phyloP scores from a whole-genome alignment of 1,284 basidiomycete genomes.

The Puccinia polysora region DNA sequence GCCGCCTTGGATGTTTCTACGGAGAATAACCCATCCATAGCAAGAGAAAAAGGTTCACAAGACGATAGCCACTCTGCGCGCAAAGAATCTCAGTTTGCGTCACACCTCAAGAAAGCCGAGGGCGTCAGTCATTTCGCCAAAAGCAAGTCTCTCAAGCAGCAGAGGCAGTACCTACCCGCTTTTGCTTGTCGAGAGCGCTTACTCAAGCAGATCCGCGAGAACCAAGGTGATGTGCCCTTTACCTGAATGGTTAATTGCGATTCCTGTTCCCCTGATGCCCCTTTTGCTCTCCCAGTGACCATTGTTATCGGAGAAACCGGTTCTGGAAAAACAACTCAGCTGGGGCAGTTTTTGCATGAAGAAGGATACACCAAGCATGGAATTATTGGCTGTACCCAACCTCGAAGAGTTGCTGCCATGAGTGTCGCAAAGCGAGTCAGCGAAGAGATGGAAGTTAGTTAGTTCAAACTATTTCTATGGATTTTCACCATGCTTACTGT shows the following conservation, averaged over 20 bases:
- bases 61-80: slow-evolving; percentile 73
- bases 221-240: slow-evolving; percentile 71
- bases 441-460: slow-evolving; percentile 74
- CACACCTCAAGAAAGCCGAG: slow-evolving; percentile 65
- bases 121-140: slow-evolving; percentile 79
- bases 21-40: slow-evolving; percentile 57
- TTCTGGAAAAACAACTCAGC: slow-evolving; percentile 89
- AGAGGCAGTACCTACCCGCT: slow-evolving; percentile 92
- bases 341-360: slow-evolving; percentile 87
- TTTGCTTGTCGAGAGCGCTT: slow-evolving; percentile 95
- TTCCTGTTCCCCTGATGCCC: neutral
- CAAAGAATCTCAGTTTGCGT: slow-evolving; percentile 80
- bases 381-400: slow-evolving; percentile 90
- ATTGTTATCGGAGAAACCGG: slow-evolving; percentile 95
- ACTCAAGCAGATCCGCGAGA: slow-evolving; percentile 82
- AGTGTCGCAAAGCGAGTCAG: slow-evolving; percentile 97
- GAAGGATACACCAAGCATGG: slow-evolving; percentile 87
- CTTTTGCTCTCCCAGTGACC: slow-evolving; percentile 58
- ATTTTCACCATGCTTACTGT: neutral
- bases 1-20: slow-evolving; percentile 53
- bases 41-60: slow-evolving; percentile 53
- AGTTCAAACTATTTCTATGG: neutral
- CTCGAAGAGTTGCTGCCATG: slow-evolving; percentile 96
- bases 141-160: slow-evolving; percentile 80
- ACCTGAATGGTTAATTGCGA: neutral